Evolutionary conservation across 2,329 filamentous ascomycete genomes (phyloP).

Genomic region (Mycosphaerelloides madeirae): DNA sequence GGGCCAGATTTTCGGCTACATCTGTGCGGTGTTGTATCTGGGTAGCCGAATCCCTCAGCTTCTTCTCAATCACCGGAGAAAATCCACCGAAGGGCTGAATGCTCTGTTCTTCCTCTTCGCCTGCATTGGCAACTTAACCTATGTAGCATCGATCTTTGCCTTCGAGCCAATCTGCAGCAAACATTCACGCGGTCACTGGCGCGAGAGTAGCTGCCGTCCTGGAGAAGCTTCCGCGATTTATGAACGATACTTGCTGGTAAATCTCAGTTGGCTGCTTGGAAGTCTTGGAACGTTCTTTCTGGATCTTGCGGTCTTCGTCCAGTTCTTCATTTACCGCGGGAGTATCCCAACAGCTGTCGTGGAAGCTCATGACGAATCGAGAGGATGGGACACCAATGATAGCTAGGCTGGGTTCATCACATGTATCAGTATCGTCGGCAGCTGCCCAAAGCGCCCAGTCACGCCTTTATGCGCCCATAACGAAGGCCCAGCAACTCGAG

Average conservation of each 20-base stretch:
- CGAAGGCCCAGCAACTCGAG: too few species aligned
- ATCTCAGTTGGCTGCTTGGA: slow-evolving; percentile 83
- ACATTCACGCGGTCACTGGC: slow-evolving; percentile 31
- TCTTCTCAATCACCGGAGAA: slow-evolving; percentile 84
- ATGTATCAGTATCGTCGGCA: too few species aligned
- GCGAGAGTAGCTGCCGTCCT: slow-evolving; percentile 49
- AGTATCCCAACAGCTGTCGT: slow-evolving; percentile 24
- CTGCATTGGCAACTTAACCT: slow-evolving; percentile 90
- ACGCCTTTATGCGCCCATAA: too few species aligned
- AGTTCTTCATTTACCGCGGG: slow-evolving; percentile 79
- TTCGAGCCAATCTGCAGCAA: slow-evolving; percentile 69
- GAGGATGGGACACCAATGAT: slow-evolving; percentile 22
- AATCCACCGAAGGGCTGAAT: slow-evolving; percentile 87
- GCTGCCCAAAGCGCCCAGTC: not conserved
- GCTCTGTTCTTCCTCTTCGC: slow-evolving; percentile 96
- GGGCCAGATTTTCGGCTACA: slow-evolving; percentile 89
- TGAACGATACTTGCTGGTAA: slow-evolving; percentile 77
- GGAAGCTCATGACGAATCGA: slow-evolving; percentile 20
- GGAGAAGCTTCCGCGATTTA: slow-evolving; percentile 68
- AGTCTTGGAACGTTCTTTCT: slow-evolving; percentile 82
- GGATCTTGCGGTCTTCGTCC: slow-evolving; percentile 80
- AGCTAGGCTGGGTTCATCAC: too few species aligned
- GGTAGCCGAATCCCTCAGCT: slow-evolving; percentile 86
- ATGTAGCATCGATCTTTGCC: slow-evolving; percentile 85
- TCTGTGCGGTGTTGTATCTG: slow-evolving; percentile 85